Conservation (phyloP, 306 rosid genomes). For the Hylodesmum podocarpum region DNA sequence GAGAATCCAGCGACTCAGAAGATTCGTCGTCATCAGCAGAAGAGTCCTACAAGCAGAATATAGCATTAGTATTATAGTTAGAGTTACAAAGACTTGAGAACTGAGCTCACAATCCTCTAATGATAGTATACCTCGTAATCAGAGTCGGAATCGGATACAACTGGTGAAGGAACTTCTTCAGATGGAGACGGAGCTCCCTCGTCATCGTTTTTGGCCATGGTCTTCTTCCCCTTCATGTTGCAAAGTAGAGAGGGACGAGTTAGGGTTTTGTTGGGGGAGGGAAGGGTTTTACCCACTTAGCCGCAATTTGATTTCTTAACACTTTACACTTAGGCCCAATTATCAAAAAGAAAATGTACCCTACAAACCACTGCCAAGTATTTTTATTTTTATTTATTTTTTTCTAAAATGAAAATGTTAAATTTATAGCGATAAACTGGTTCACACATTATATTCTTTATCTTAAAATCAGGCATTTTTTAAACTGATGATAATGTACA, state of each 20-base stretch:
- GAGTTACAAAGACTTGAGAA: not conserved
- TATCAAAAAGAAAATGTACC: too few species aligned
- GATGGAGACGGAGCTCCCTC: not conserved
- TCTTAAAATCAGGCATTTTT: too few species aligned
- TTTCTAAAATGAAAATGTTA: too few species aligned
- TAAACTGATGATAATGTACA: too few species aligned
- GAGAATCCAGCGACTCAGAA: conserved; percentile 21
- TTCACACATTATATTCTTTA: too few species aligned
- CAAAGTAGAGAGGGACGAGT: not conserved
- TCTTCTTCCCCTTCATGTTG: conserved; percentile 2
- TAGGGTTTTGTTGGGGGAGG: conserved; percentile 25
- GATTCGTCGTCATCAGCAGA: conserved; percentile 20
- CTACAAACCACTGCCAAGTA: too few species aligned
- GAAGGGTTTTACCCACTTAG: conserved; percentile 11
- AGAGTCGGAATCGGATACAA: conserved; percentile 40
- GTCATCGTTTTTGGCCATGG: conserved; percentile 12
- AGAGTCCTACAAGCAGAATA: conserved; percentile 30
- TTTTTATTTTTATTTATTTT: too few species aligned
- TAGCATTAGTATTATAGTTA: not conserved
- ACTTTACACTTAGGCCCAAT: not conserved
- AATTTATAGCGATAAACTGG: too few species aligned
- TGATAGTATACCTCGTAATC: conserved; percentile 31
- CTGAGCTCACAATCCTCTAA: not conserved
- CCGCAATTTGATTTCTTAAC: not conserved
- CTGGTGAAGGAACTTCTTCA: not conserved